These are phyloP conservation scores for Metschnikowia cubensis DNA, from an alignment of 805 yeast species.

Conservation along the genomic window DNA sequence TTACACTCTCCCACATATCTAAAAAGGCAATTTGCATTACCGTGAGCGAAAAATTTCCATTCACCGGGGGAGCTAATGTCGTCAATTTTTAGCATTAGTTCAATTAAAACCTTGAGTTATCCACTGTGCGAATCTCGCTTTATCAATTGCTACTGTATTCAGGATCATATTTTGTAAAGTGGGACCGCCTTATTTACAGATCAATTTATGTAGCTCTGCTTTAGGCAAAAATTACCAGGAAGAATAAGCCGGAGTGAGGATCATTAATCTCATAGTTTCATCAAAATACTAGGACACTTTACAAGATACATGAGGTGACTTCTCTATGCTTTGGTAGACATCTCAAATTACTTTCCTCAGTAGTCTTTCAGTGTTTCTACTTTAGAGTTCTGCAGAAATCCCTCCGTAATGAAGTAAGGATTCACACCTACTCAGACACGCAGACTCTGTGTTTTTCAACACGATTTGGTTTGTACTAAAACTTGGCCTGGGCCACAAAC, in stretches of 20 bases:
- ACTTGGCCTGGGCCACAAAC: slow-evolving; percentile 4
- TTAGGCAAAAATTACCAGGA: not conserved
- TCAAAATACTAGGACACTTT: not conserved
- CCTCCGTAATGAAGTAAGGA: not conserved
- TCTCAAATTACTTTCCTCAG: not conserved
- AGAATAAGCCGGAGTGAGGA: not conserved
- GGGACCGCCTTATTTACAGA: not conserved
- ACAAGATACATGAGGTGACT: not conserved
- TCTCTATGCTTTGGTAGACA: not conserved
- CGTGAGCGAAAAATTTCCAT: slow-evolving; percentile 46
- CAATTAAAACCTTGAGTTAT: not conserved
- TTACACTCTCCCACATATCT: slow-evolving; percentile 35
- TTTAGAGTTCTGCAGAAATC: not conserved
- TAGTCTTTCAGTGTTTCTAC: not conserved
- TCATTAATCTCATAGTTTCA: not conserved
- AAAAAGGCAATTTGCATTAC: slow-evolving; percentile 48
- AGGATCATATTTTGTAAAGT: not conserved
- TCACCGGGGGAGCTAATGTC: slow-evolving; percentile 17
- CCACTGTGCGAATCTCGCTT: slow-evolving; percentile 1
- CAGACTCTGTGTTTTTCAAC: not conserved
- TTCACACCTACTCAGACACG: not conserved
- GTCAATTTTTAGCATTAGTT: not conserved
- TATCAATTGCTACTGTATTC: not conserved
- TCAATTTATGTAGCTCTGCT: not conserved
- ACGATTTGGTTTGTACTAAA: slow-evolving; percentile 1